A percentile compares a stretch with the other conserved stretches of the same genome.
Conservation (phyloP, 228 moss, liverwort and hornwort genomes). For the Sphagnum fallax region DNA sequence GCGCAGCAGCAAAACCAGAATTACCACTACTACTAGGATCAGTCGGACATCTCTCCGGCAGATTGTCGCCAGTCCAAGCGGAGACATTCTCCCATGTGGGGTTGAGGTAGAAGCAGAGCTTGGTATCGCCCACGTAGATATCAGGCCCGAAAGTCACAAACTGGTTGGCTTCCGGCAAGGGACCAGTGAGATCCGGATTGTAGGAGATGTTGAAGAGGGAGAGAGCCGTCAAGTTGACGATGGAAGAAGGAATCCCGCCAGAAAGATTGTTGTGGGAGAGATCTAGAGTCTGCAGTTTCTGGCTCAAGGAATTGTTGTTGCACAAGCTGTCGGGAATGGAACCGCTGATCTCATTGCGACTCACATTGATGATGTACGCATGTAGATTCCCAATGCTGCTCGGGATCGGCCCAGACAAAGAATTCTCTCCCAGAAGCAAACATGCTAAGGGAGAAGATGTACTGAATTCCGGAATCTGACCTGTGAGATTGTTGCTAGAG, state of each 20-base stretch:
- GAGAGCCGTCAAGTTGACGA: constrained; percentile 27
- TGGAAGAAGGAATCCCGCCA: constrained; percentile 22
- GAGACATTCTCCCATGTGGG: neutral
- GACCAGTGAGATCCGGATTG: constrained; percentile 21
- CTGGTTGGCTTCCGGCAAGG: constrained; percentile 20
- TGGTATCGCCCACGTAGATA: constrained; percentile 22
- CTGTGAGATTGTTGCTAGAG: constrained; percentile 31
- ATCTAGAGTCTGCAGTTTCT: constrained; percentile 28
- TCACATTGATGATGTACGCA: constrained; percentile 25
- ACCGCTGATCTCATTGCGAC: constrained; percentile 21
- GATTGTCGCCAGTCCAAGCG: too few species aligned
- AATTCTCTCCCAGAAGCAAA: constrained; percentile 26
- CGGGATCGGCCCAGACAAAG: constrained; percentile 29
- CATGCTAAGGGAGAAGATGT: constrained; percentile 9
- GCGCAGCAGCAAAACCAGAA: too few species aligned
- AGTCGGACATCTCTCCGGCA: too few species aligned
- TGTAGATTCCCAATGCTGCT: constrained; percentile 11
- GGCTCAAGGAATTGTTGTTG: constrained; percentile 2
- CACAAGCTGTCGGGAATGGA: constrained; percentile 23
- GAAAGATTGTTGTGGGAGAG: constrained; percentile 37
- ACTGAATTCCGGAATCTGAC: constrained; percentile 20
- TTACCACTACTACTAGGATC: too few species aligned
- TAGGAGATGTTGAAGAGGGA: constrained; percentile 37
- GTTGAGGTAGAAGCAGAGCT: constrained; percentile 30
- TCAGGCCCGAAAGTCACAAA: constrained; percentile 20